phyloP scores from a whole-genome alignment of 441 rosid species.

The Raphanus hybrid region DNA sequence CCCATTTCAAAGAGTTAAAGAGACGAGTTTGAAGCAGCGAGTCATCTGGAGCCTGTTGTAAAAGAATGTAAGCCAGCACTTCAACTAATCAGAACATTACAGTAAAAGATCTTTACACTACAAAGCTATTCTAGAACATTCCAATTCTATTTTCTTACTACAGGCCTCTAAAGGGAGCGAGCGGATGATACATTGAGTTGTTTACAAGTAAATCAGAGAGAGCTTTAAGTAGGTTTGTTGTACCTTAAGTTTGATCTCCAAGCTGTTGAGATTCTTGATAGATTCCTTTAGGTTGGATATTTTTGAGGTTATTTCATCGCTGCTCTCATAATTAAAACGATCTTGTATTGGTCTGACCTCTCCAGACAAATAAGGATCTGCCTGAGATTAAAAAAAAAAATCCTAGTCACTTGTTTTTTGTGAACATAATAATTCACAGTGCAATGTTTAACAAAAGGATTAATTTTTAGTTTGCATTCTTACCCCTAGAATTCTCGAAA shows the following conservation, averaged over 20 bases:
- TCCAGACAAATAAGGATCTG: conserved; percentile 76
- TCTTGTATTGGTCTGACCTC: conserved; percentile 65
- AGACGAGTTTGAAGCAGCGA: conserved; percentile 63
- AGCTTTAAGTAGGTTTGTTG: conserved; percentile 12
- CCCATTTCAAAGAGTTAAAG: conserved; percentile 66
- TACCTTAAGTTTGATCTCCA: conserved; percentile 87
- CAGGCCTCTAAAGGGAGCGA: neutral
- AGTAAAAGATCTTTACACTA: neutral
- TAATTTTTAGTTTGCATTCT: conserved; percentile 3
- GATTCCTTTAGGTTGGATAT: conserved; percentile 56
- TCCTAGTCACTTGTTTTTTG: neutral
- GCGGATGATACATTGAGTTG: neutral
- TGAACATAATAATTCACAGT: neutral
- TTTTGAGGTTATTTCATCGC: conserved; percentile 44
- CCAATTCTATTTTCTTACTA: neutral
- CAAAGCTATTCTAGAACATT: neutral
- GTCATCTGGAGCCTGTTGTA: conserved; percentile 62
- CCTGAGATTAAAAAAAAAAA: conserved; percentile 47
- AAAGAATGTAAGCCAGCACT: conserved; percentile 32
- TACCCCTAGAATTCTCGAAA: conserved; percentile 61
- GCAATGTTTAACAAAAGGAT: conserved; percentile 3
- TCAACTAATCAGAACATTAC: conserved; percentile 7
- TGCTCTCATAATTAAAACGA: conserved; percentile 42
- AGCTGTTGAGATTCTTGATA: conserved; percentile 59
- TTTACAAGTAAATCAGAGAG: neutral